Base-by-base conservation (phyloP, 2,329 filamentous ascomycete genomes). In the Metarhizium guizhouense region DNA sequence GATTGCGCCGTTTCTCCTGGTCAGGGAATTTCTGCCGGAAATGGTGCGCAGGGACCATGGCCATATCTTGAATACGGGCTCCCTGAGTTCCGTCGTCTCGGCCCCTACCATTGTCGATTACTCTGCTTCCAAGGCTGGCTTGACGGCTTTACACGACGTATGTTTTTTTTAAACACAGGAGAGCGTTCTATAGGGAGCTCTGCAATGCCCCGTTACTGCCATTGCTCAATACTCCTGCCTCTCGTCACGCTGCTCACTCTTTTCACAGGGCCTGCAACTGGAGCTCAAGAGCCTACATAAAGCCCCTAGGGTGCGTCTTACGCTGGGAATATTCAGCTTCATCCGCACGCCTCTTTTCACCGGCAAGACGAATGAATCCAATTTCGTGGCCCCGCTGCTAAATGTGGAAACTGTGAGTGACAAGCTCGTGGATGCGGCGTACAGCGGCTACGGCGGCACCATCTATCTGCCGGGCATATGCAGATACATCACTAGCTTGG, bases 41-140 rank as follows among this genome's bases (percentile, higher is more conserved):
- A 85, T 87, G 77, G 70, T 82, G 30, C 63, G 67, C 11, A 63
- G 62, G 1, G 81, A 86, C 65, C 84, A 87, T 65, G 84, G 85
- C 6, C 84, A 85, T 70, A 70, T 87, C 47, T 77, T 87, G 51
- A 85, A 81, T 3, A 75, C 86, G 29, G 80, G 83, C 6, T 81
- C 77, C 2, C 72, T 82, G 56, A 82, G 82, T 6, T 79, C 77
- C 7, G 78, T 81, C 58, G 62, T 79, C 0, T 71, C 77, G 4
- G 75, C 78, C 0, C 76, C 81, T 1, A 74, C 71, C 43, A 77
- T 86, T 67, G 78, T 80, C 3, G 82, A 85, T 63, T 87, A 87
- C 64, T 72, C 75, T 0, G 74, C 79, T 2, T 77, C 75, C 52
- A 87, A 87, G 69, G 67, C 68, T 1, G 70, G 66, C 0, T 50